Base-by-base conservation (phyloP, 2,329 filamentous ascomycete genomes). In the Domatiomyces catenatus region DNA sequence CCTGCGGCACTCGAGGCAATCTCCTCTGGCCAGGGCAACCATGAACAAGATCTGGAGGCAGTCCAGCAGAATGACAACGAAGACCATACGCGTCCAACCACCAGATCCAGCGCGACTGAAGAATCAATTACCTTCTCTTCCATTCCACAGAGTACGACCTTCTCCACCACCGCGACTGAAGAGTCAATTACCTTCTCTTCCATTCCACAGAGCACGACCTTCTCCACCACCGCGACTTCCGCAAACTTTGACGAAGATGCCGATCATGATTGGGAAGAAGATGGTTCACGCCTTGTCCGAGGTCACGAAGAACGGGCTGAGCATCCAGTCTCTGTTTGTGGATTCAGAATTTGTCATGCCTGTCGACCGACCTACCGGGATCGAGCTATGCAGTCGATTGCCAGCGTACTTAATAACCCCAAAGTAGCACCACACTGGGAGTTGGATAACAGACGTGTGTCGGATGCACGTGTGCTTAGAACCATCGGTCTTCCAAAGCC, bases 351-450 rank as follows among this genome's bases (percentile, higher is more conserved):
- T 48, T 77, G 74, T 53, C 70, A 71, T 28, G 61, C 58, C n/a
- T 77, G 74, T 55, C 69, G 73, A 26, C 71, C 71, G 1, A 71
- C 70, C 55, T 71, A 68, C 54, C 64, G 64, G 20, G 61, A 64
- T 22, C 62, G 61, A 42, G 54, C 61, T 7, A 61, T 56, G 50
- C 57, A 57, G 18, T 56, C 56, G 22, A 50, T 64, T 20, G 53
- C 60, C 54, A 64, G 69, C 3, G 60, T 66, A 10, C 63, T 74
- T 32, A 62, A 71, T 20, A 62, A 59, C 24, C 64, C 67, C 32
- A 54, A 50, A 8, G 47, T 54, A n/a, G 60, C 63, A 24, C 56
- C 52, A 17, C 52, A 57, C 42, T 64, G 62, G 52, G 64, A 66
- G 42, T 48, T 65, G 8, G 52, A 59, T 17, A 60, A 63, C 42